A percentile compares a stretch with the other conserved stretches of the same genome.
Conservation (phyloP, 139 green algal genomes). For the Dunaliella sp. region DNA sequence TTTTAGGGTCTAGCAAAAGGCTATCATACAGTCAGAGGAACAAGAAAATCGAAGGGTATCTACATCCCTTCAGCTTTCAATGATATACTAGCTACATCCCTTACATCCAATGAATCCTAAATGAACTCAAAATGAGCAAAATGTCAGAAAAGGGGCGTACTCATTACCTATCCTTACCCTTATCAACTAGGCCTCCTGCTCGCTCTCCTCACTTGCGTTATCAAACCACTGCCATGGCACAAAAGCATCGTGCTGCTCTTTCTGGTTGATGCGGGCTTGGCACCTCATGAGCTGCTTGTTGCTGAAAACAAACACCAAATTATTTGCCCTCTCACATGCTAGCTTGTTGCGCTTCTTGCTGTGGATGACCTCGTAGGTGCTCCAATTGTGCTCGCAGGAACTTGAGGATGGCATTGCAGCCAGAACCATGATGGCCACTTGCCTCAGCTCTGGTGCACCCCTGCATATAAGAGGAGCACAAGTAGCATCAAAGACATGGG, state of each 20-base stretch:
- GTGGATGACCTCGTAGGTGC: conserved; percentile 34
- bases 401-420: neutral
- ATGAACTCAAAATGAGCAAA: neutral
- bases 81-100: too few species aligned
- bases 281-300: conserved; percentile 10
- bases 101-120: neutral
- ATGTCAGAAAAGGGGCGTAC: too few species aligned
- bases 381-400: conserved; percentile 32
- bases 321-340: neutral
- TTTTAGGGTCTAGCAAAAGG: too few species aligned
- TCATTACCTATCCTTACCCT: too few species aligned
- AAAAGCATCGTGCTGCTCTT: neutral
- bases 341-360: conserved; percentile 27
- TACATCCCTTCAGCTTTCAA: too few species aligned
- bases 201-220: neutral
- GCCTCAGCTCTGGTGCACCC: neutral
- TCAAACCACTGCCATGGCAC: neutral
- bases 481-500: too few species aligned
- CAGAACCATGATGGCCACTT: neutral
- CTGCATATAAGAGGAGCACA: too few species aligned
- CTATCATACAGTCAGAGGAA: too few species aligned
- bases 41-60: too few species aligned
- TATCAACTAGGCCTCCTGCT: too few species aligned
- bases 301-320: conserved; percentile 33
- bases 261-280: neutral